These are phyloP conservation scores for Aphanoascus verrucosus DNA, from an alignment of 2,329 filamentous ascomycete species.

Conservation along the genomic window DNA sequence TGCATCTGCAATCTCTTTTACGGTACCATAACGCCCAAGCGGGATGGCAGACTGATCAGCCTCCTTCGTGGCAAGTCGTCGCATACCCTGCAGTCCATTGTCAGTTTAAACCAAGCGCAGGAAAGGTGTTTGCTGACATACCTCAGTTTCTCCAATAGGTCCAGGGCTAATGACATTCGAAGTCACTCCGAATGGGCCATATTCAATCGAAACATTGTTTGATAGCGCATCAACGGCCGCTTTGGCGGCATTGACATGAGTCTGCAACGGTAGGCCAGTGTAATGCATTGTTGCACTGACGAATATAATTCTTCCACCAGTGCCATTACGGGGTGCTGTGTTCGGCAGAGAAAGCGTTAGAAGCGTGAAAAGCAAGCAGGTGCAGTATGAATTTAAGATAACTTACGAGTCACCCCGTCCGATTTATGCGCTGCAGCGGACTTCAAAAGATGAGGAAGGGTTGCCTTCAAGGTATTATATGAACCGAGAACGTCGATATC, in stretches of 20 bases:
- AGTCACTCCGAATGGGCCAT: conserved; percentile 74
- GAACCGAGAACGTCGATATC: conserved; percentile 92
- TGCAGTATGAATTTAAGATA: background rate
- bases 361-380: background rate
- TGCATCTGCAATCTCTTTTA: conserved; percentile 84
- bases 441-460: conserved; percentile 65
- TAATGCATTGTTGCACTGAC: conserved; percentile 89
- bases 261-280: conserved; percentile 71
- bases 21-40: conserved; percentile 61
- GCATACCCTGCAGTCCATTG: conserved; percentile 45
- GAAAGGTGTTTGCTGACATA: conserved; percentile 11
- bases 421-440: conserved; percentile 56
- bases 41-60: conserved; percentile 51
- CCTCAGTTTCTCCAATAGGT: conserved; percentile 72
- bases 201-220: conserved; percentile 70
- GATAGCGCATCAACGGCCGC: conserved; percentile 80
- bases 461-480: conserved; percentile 91
- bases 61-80: conserved; percentile 48
- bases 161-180: conserved; percentile 85
- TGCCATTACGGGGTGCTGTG: conserved; percentile 38
- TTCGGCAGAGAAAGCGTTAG: conserved; percentile 16
- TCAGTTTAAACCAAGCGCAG: background rate
- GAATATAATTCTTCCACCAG: conserved; percentile 77
- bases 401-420: conserved; percentile 45
- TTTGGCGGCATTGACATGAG: conserved; percentile 86